phyloP scores from a whole-genome alignment of 2,329 filamentous ascomycete genomes.

The Fusarium chuoi region DNA sequence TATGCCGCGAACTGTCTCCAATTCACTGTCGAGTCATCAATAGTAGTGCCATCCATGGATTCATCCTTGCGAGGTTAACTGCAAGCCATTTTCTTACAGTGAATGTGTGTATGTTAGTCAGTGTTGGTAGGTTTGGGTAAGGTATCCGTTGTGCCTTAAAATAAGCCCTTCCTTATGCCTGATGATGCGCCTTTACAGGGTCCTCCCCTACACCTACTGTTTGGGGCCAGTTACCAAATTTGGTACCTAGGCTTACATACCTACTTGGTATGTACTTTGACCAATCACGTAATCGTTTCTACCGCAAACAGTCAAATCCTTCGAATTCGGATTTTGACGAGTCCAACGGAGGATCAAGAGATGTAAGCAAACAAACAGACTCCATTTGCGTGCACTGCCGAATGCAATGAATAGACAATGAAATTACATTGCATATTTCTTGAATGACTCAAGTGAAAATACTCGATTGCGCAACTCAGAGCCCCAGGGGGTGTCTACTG shows the following conservation, averaged over 20 bases:
- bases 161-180: constrained; percentile 28
- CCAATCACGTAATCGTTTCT: constrained; percentile 2
- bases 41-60: not conserved
- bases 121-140: not conserved
- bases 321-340: not conserved
- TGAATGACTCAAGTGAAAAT: constrained; percentile 9
- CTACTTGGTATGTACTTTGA: not conserved
- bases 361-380: constrained; percentile 3
- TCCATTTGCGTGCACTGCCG: not conserved
- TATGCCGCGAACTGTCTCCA: constrained; percentile 1
- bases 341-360: not conserved
- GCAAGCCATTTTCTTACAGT: not conserved
- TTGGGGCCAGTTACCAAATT: constrained; percentile 20
- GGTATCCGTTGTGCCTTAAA: not conserved
- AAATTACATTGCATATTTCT: not conserved
- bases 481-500: not conserved
- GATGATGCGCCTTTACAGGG: constrained; percentile 26
- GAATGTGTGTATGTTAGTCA: not conserved
- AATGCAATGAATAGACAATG: not conserved
- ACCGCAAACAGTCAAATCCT: constrained; percentile 12
- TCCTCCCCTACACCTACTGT: constrained; percentile 17
- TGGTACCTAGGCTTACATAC: constrained; percentile 30
- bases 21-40: not conserved
- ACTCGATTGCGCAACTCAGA: constrained; percentile 4
- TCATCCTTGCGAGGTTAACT: not conserved